Evolutionary conservation across 768 basidiomycete genomes (phyloP).

Genomic region (Auriscalpium microsporum): DNA sequence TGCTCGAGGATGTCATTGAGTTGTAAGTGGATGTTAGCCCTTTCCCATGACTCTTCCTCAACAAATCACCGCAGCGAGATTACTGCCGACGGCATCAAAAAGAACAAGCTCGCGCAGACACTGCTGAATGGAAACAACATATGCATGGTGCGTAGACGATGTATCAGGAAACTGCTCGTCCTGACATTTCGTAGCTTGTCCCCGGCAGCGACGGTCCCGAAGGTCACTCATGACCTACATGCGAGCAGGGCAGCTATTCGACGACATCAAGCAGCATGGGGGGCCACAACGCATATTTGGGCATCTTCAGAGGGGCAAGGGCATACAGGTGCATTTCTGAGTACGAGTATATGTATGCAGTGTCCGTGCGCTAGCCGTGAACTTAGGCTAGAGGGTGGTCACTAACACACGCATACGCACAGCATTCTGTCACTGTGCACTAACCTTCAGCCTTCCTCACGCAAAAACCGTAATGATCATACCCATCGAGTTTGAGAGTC

Average conservation of each 20-base stretch:
- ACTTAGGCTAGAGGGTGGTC: too few relatives aligned
- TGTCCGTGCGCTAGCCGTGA: too few relatives aligned
- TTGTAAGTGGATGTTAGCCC: conserved; percentile 49
- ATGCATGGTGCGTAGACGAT: conserved; percentile 59
- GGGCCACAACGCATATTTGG: too few relatives aligned
- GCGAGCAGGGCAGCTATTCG: neutral
- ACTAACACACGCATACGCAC: too few relatives aligned
- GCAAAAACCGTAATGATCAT: too few relatives aligned
- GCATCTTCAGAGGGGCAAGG: too few relatives aligned
- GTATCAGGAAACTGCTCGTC: neutral
- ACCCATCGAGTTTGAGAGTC: too few relatives aligned
- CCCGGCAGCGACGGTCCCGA: conserved; percentile 68
- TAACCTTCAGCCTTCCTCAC: too few relatives aligned
- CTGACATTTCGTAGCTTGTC: conserved; percentile 43
- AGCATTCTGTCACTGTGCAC: too few relatives aligned
- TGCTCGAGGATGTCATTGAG: conserved; percentile 93
- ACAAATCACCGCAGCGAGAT: conserved; percentile 49
- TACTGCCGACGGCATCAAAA: conserved; percentile 74
- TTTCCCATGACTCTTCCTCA: neutral
- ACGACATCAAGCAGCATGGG: too few relatives aligned
- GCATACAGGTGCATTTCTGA: too few relatives aligned
- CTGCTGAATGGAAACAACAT: conserved; percentile 93
- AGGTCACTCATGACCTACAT: conserved; percentile 15
- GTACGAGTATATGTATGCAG: too few relatives aligned
- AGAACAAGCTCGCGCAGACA: conserved; percentile 79